Conservation (phyloP, 1,284 basidiomycete species). For the Ustilago bromivora region DNA sequence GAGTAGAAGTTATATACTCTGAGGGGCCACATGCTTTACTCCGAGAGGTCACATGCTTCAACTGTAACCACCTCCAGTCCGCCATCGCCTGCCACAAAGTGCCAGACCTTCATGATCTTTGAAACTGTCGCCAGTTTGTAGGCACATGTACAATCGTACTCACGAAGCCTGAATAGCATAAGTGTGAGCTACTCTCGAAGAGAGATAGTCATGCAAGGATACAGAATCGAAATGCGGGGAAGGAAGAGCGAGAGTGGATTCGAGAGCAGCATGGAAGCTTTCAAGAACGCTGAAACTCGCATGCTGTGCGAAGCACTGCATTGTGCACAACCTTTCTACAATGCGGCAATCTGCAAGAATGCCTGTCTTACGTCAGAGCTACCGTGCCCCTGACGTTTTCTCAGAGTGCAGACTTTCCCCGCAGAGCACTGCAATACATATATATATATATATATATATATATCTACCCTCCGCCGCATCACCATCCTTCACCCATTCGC, state of each 20-base stretch:
- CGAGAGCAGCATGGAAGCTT: background rate
- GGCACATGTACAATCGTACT: no score
- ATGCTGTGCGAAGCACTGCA: background rate
- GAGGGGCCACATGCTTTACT: no score
- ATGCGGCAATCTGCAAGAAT: background rate
- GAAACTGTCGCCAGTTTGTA: background rate
- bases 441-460: background rate
- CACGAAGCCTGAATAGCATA: no score
- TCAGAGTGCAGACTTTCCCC: background rate
- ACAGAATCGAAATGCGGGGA: no score
- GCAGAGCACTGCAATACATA: background rate
- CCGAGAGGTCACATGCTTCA: no score
- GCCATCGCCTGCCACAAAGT: background rate
- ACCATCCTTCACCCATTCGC: background rate
- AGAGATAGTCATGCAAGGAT: no score
- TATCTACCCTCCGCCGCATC: background rate
- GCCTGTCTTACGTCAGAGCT: background rate
- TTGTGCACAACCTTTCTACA: background rate
- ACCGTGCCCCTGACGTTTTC: background rate
- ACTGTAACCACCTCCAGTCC: background rate
- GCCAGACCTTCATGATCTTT: background rate
- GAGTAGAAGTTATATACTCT: no score
- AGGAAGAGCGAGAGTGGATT: no score
- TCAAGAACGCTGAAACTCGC: conserved; percentile 8
- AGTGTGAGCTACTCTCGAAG: no score